Conservation (phyloP, 2,329 filamentous ascomycete genomes). For the Coniella lustricola region DNA sequence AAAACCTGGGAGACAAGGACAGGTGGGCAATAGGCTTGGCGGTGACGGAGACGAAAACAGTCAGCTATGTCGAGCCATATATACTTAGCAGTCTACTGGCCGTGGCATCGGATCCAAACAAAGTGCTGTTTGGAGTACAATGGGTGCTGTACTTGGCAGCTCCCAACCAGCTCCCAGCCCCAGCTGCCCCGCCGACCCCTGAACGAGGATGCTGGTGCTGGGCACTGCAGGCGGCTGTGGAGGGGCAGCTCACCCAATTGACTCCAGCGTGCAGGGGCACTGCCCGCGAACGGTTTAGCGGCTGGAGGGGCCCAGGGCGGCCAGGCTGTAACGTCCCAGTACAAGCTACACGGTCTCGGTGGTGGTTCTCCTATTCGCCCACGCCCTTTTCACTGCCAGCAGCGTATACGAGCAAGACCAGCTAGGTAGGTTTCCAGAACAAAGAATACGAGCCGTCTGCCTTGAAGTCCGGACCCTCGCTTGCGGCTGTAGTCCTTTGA, state of each 20-base stretch:
- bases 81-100: conserved; percentile 13
- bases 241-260: conserved; percentile 3
- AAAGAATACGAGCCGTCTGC: no score
- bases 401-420: no score
- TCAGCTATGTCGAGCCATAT: conserved; percentile 12
- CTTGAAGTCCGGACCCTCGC: no score
- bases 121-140: neutral
- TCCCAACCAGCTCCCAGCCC: neutral
- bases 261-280: neutral
- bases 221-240: conserved; percentile 8
- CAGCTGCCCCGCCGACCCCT: conserved; percentile 8
- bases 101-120: neutral
- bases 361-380: conserved; percentile 9
- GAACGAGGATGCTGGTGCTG: neutral
- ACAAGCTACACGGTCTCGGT: neutral
- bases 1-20: neutral
- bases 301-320: neutral
- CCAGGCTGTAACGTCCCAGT: conserved; percentile 7
- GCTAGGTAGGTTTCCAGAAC: no score
- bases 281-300: neutral
- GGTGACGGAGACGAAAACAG: conserved; percentile 3
- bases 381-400: no score
- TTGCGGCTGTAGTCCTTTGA: no score
- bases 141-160: conserved; percentile 10
- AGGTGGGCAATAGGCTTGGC: neutral